Conservation (phyloP, 1,284 basidiomycete species). For the Thelephora terrestris region DNA sequence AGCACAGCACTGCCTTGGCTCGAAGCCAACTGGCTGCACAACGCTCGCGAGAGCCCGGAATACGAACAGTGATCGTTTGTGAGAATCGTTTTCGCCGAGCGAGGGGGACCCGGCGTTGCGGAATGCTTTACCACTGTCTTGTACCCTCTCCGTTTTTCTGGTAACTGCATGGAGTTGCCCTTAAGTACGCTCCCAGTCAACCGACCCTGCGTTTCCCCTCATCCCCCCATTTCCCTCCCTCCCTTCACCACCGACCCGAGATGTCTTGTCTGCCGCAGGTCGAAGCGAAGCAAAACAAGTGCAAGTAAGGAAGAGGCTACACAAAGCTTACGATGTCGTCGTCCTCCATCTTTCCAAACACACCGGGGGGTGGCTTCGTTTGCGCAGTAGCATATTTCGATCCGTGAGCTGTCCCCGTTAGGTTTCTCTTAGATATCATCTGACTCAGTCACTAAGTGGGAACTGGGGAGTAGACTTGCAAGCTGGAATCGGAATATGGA, state of each 20-base stretch:
- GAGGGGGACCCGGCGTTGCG: not conserved
- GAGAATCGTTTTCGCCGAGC: too few relatives aligned
- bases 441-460: slow-evolving; percentile 30
- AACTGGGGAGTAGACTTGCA: slow-evolving; percentile 73
- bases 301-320: too few relatives aligned
- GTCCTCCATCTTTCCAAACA: slow-evolving; percentile 21
- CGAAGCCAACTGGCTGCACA: too few relatives aligned
- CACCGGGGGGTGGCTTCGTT: slow-evolving; percentile 27
- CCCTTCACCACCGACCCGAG: not conserved
- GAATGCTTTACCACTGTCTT: not conserved
- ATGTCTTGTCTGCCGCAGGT: slow-evolving; percentile 5
- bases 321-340: too few relatives aligned
- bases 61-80: too few relatives aligned
- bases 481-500: slow-evolving; percentile 67
- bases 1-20: too few relatives aligned
- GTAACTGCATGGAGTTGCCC: too few relatives aligned
- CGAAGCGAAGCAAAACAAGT: not conserved
- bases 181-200: not conserved
- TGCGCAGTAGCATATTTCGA: too few relatives aligned
- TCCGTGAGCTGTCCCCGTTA: not conserved
- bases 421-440: not conserved
- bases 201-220: not conserved
- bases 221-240: too few relatives aligned
- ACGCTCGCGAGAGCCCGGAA: too few relatives aligned
- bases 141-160: not conserved